A percentile compares a stretch with the other conserved stretches of the same genome.
phyloP scores from a whole-genome alignment of 768 basidiomycete species.

The Sporobolomyces pararoseus region DNA sequence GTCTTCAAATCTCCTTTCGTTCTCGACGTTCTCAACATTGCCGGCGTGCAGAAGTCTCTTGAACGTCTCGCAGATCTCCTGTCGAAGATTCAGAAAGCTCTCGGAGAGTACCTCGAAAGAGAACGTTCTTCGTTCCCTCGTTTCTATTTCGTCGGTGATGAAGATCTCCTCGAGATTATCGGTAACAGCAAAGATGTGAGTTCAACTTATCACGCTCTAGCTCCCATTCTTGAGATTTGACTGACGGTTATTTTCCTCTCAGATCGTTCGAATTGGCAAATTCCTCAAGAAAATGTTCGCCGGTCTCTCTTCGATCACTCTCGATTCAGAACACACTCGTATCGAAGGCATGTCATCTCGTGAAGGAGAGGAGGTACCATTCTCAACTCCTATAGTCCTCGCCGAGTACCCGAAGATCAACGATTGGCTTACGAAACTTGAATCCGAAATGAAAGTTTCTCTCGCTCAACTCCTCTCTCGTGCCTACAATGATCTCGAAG shows the following conservation, averaged over 20 bases:
- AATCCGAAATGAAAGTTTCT: constrained; percentile 86
- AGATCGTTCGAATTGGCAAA: constrained; percentile 91
- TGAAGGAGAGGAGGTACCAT: constrained; percentile 89
- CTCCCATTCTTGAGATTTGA: background rate
- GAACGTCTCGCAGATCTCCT: constrained; percentile 93
- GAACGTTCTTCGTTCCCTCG: constrained; percentile 97
- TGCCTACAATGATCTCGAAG: constrained; percentile 72
- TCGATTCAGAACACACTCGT: constrained; percentile 81
- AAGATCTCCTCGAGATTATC: constrained; percentile 96
- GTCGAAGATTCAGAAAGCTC: constrained; percentile 97
- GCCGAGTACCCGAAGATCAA: constrained; percentile 97
- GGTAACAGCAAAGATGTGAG: constrained; percentile 88
- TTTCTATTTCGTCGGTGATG: constrained; percentile 99
- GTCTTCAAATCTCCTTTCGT: constrained; percentile 99
- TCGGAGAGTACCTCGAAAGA: constrained; percentile 96
- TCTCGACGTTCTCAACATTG: constrained; percentile 92
- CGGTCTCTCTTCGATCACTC: constrained; percentile 79
- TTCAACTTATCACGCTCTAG: background rate
- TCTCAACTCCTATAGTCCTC: constrained; percentile 74
- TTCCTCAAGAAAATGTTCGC: constrained; percentile 99
- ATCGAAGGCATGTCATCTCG: constrained; percentile 92
- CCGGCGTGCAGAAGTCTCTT: constrained; percentile 90
- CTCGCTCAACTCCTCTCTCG: constrained; percentile 75
- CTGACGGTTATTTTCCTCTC: background rate
- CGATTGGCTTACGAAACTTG: constrained; percentile 91